phyloP scores from a whole-genome alignment of 768 basidiomycete species.

The Tulasnella sp. region DNA sequence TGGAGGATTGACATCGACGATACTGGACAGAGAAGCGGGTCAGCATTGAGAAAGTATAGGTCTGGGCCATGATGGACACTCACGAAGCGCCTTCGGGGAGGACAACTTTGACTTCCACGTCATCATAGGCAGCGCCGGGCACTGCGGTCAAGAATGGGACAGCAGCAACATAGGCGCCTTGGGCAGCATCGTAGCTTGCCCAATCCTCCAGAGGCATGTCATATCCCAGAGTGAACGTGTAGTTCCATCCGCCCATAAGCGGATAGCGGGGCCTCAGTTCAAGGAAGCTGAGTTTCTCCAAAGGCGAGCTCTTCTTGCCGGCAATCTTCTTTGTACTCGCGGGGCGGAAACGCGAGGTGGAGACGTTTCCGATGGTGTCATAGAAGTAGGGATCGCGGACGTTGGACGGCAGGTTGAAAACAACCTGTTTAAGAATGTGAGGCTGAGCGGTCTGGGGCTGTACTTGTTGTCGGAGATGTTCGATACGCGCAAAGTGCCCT shows the following conservation, averaged over 20 bases:
- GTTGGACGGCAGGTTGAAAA: slow-evolving; percentile 72
- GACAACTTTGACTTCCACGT: slow-evolving; percentile 67
- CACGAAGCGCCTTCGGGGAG: slow-evolving; percentile 94
- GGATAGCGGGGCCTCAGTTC: slow-evolving; percentile 88
- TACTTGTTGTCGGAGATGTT: slow-evolving; percentile 57
- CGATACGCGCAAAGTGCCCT: slow-evolving; percentile 89
- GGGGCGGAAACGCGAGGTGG: slow-evolving; percentile 74
- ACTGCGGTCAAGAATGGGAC: slow-evolving; percentile 80
- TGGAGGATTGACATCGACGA: slow-evolving; percentile 63
- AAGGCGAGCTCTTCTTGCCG: neutral
- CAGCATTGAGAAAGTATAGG: neutral
- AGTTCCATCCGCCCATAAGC: slow-evolving; percentile 94
- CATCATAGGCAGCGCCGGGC: slow-evolving; percentile 67
- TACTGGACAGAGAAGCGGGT: slow-evolving; percentile 35
- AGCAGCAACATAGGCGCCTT: slow-evolving; percentile 57
- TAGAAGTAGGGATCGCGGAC: slow-evolving; percentile 79
- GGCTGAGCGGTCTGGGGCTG: slow-evolving; percentile 53
- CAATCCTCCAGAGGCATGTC: slow-evolving; percentile 76
- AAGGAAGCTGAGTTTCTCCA: slow-evolving; percentile 42
- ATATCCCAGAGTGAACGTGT: slow-evolving; percentile 88
- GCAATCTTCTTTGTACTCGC: slow-evolving; percentile 38
- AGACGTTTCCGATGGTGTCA: slow-evolving; percentile 92
- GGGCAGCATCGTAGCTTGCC: slow-evolving; percentile 48
- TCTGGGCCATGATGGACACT: slow-evolving; percentile 26
- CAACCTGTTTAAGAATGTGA: slow-evolving; percentile 61